Evolutionary conservation across 306 rosid genomes (phyloP), one percentile per base, ranked within the genome.

Genomic region (Heteromeles arbutifolia): DNA sequence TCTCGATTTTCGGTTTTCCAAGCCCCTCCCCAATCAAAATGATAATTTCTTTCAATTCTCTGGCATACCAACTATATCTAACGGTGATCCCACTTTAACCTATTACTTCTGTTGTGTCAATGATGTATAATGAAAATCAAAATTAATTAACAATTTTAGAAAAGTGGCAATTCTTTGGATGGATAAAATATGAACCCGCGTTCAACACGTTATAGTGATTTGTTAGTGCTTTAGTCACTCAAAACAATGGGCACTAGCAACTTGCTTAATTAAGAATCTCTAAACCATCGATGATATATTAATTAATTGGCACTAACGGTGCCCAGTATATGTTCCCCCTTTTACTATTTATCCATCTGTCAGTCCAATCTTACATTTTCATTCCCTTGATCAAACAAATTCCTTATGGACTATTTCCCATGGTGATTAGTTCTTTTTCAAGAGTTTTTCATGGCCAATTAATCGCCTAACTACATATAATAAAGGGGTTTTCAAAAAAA

Each of bases 231-330:
- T 74, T 68, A 3, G 79, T 80, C 76, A 74, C 78, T 72, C 52
- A 11, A 72, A 61, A 26, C 11, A 13, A 26, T 26, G 66, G 66
- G 65, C 66, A 25, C 37, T 61, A 26, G 65, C 34, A 61, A 78
- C 67, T 80, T 80, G 79, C 79, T 68, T 68, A 80, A 74, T 67
- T 79, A 43, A 67, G 54, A 74, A 68, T 74, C 37, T 31, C 62
- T 15, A 18, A 74, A 24, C 67, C 17, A 58, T 41, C 29, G 26
- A 13, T 41, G 25, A 39, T 59, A 59, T 43, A 58, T 43, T 21
- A 44, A 21, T 29, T 21, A 44, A 74, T 37, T 56, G 54, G 44
- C 39, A 76, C 65, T 73, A 58, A 79, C 64, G 45, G 44, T 66
- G 53, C 17, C 19, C 28, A 15, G 50, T 65, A 61, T 29, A 48